Evolutionary conservation across 192 early-diverging fungal genomes (phyloP).

Genomic region (Entophlyctis luteolus): DNA sequence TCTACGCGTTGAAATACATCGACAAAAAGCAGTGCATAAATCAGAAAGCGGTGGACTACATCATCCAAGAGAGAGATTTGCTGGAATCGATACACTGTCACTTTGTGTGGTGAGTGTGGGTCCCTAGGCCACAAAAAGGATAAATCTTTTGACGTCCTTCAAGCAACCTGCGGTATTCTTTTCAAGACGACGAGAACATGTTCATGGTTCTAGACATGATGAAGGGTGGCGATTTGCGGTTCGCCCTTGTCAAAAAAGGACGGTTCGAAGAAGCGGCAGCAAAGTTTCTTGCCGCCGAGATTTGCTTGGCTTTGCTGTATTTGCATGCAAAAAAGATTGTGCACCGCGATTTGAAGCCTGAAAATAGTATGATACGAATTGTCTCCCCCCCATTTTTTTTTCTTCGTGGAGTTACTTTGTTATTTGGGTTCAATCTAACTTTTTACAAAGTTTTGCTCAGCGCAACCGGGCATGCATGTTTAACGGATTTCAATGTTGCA

Average conservation of each 20-base stretch:
- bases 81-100: conserved; percentile 83
- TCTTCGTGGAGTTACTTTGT: too few species aligned
- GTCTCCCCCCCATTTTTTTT: too few species aligned
- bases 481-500: conserved; percentile 57
- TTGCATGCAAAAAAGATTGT: conserved; percentile 45
- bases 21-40: conserved; percentile 86
- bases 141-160: neutral
- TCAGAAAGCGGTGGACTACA: conserved; percentile 77
- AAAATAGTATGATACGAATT: conserved; percentile 25
- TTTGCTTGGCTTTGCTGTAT: conserved; percentile 37
- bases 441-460: conserved; percentile 38
- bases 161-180: conserved; percentile 56
- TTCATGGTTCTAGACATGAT: conserved; percentile 62
- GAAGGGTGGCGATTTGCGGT: conserved; percentile 58
- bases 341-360: conserved; percentile 48
- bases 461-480: conserved; percentile 45
- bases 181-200: conserved; percentile 64
- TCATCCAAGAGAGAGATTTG: conserved; percentile 86
- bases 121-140: neutral
- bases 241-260: conserved; percentile 39
- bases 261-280: conserved; percentile 41
- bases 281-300: conserved; percentile 40
- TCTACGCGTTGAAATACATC: conserved; percentile 95
- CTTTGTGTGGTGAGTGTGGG: conserved; percentile 56
- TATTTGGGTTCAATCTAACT: too few species aligned